phyloP scores from a whole-genome alignment of 768 basidiomycete genomes.

The Xerocomellus amylosporus region DNA sequence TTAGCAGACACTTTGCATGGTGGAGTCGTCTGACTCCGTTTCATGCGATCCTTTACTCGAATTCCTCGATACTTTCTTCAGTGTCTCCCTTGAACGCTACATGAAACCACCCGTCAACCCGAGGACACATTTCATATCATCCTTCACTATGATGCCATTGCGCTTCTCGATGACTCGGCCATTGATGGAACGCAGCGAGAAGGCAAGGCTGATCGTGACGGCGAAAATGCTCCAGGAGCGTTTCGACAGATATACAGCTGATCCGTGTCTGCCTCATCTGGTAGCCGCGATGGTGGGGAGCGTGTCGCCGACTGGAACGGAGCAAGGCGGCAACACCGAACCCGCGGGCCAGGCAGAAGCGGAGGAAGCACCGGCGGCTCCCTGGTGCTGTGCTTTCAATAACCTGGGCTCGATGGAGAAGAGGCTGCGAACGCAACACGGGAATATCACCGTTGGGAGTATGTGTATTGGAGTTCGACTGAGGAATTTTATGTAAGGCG shows the following conservation, averaged over 20 bases:
- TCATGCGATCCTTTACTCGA: background rate
- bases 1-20: too few relatives aligned
- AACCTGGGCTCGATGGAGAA: constrained; percentile 16
- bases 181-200: constrained; percentile 9
- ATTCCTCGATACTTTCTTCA: background rate
- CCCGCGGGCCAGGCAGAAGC: background rate
- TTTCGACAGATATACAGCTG: constrained; percentile 7
- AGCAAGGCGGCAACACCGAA: background rate
- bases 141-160: constrained; percentile 11
- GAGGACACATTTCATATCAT: constrained; percentile 18
- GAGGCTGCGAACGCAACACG: constrained; percentile 5
- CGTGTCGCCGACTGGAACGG: background rate
- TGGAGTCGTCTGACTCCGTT: background rate
- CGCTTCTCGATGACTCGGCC: constrained; percentile 17
- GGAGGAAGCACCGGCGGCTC: background rate
- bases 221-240: constrained; percentile 11
- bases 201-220: constrained; percentile 11
- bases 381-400: constrained; percentile 11
- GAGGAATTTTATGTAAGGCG: constrained; percentile 8
- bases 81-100: constrained; percentile 19
- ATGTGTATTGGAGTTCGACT: constrained; percentile 11
- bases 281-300: background rate
- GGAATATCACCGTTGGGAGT: background rate
- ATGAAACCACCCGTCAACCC: constrained; percentile 18
- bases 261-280: constrained; percentile 18